Conservation (phyloP, 2,329 filamentous ascomycete species). For the Microsporum audouinii region DNA sequence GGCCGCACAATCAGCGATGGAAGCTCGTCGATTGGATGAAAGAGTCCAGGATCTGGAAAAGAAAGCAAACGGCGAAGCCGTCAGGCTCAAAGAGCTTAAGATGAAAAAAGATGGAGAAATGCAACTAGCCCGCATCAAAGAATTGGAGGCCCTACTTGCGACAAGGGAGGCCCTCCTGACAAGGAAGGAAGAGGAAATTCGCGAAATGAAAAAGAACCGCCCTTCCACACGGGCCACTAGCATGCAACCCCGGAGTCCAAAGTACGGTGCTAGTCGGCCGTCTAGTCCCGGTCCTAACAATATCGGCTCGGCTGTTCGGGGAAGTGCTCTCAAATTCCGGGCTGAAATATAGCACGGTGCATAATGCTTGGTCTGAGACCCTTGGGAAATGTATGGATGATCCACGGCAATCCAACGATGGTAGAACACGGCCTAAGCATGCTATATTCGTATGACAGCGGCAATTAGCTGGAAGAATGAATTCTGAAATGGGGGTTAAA, state of each 20-base stretch:
- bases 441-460: neutral
- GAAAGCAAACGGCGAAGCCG: constrained; percentile 28
- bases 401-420: neutral
- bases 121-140: constrained; percentile 28
- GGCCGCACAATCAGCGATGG: constrained; percentile 32
- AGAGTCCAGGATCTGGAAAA: constrained; percentile 29
- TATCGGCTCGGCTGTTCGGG: constrained; percentile 22
- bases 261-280: constrained; percentile 28
- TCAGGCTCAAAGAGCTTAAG: constrained; percentile 30
- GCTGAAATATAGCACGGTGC: constrained; percentile 4
- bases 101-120: constrained; percentile 23
- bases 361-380: neutral
- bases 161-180: constrained; percentile 30
- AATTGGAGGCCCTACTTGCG: constrained; percentile 28
- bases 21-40: constrained; percentile 28
- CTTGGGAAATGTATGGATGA: neutral
- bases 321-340: constrained; percentile 28
- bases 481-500: neutral
- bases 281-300: constrained; percentile 30
- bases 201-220: constrained; percentile 34
- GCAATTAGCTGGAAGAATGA: neutral
- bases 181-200: constrained; percentile 36
- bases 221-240: constrained; percentile 34
- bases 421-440: neutral
- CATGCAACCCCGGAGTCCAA: constrained; percentile 33